Base-by-base conservation (phyloP, 768 basidiomycete genomes). In the Asterophora lycoperdoides region DNA sequence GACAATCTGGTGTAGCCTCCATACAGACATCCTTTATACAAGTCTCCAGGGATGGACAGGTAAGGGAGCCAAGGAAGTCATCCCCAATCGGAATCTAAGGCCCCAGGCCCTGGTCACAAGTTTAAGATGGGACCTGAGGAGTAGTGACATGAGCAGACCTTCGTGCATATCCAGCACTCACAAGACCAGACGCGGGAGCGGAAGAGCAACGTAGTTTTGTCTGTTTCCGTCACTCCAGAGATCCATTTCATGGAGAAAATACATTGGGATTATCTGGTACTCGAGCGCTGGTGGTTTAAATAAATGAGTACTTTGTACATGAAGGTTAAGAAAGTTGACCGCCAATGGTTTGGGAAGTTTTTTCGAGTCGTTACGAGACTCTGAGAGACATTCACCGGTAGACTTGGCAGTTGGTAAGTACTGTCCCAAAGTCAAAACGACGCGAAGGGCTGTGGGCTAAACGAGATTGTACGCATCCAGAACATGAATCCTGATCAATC, bases 1-100 rank as follows among this genome's bases (percentile, higher is more conserved):
- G n/a, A 15, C 18, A n/a, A 13, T 9, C 13, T 46, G n/a, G 29
- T 32, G 5, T 7, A 17, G 11, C 10, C 23, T 9, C 26, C 20
- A 40, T 28, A 17, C 44, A 15, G 29, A 33, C 23, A 43, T 4
- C 18, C 42, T 50, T 53, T 44, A 53, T 56, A 52, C 35, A 33
- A 13, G 44, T 44, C 23, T n/a, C 23, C 20, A n/a, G 28, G 10
- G 35, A 41, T 37, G 29, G n/a, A 18, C 32, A 35, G 46, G 42
- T 20, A 52, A 46, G 54, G 44, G 46, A 49, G 40, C 46, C 45
- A 47, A 51, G 42, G 34, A 36, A 41, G 15, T 42, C 18, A 49
- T 49, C 48, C 44, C 32, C 36, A 41, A 41, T 41, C 26, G 49
- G 49, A 33, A 41, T 8, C 30, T 35, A 17, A 46, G 40, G 49